phyloP scores from a whole-genome alignment of 192 early-diverging fungal species.

The Dissophora ornata region DNA sequence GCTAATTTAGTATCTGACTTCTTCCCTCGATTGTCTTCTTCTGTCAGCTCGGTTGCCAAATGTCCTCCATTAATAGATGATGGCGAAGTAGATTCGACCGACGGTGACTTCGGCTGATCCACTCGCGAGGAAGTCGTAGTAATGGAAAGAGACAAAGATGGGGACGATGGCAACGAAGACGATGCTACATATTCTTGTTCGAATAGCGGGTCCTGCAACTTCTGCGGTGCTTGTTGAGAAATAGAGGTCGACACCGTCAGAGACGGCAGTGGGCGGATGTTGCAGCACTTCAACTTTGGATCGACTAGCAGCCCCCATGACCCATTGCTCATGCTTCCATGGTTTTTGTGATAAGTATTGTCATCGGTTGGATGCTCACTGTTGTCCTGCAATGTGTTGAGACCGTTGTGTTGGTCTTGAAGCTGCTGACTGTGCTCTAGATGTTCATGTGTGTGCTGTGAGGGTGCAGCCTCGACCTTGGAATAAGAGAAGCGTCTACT shows the following conservation, averaged over 20 bases:
- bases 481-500: slow-evolving; percentile 37
- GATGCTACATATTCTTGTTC: slow-evolving; percentile 3
- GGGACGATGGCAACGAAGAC: too few relatives aligned
- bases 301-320: slow-evolving; percentile 23
- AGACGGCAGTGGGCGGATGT: background rate
- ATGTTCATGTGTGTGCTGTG: background rate
- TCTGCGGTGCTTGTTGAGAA: too few relatives aligned
- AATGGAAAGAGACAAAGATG: too few relatives aligned
- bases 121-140: too few relatives aligned
- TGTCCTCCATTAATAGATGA: too few relatives aligned
- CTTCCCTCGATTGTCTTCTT: too few relatives aligned
- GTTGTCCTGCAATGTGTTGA: background rate
- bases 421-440: background rate
- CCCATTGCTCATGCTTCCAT: slow-evolving; percentile 1
- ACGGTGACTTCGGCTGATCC: too few relatives aligned
- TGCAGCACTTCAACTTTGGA: slow-evolving; percentile 27
- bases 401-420: too few relatives aligned
- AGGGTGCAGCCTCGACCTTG: slow-evolving; percentile 7
- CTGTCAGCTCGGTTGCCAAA: too few relatives aligned
- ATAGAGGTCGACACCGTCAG: background rate
- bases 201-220: too few relatives aligned
- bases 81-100: too few relatives aligned
- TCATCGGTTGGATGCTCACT: background rate
- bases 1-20: too few relatives aligned
- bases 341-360: background rate